Base-by-base conservation (phyloP, 2,329 filamentous ascomycete genomes). In the Talaromyces sp. region DNA sequence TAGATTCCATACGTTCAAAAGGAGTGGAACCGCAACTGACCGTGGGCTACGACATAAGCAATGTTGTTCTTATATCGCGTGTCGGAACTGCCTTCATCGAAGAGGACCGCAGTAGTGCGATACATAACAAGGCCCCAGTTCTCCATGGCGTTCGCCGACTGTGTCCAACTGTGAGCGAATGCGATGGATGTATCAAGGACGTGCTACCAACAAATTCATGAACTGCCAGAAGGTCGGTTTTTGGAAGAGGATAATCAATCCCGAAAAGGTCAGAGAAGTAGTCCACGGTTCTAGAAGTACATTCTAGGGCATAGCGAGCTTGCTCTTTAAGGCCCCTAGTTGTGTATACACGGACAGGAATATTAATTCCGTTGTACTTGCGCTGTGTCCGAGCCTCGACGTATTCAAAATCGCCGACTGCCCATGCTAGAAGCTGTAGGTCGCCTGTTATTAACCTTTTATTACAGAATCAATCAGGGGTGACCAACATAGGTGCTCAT, bases 61-160 rank as follows among this genome's bases (percentile, higher is more conserved):
- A 99, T 90, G 42, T 93, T 85, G 75, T 96, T 97, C 77, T 92
- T 93, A 80, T 93, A 97, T 66, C 88, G 87, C 49, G 91, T 87
- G 73, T 97, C 93, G 0, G 93, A 97, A 55, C 89, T 90, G 73
- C 92, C 88, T 75, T 96, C 92, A 70, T 99, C 93, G 71, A 95
- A 99, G n/a, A 99, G 84, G 30, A 99, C 89, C 57, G 95, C 93
- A 11, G 93, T 98, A 11, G 93, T 96, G 66, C 92, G 86, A 79
- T 98, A 99, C 33, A 95, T 98, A 62, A 99, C 92, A 59, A 99
- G 83, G 67, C 93, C 93, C 93, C 93, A 97, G 74, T 96, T 96
- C 81, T 97, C 93, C 91, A 96, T 96, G 67, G 92, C 92, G 53
- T 90, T 89, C 73, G 77, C 77, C 10, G 78, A 74, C 75, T 78